phyloP scores from a whole-genome alignment of 768 basidiomycete genomes.

The Tulasnella sp. region DNA sequence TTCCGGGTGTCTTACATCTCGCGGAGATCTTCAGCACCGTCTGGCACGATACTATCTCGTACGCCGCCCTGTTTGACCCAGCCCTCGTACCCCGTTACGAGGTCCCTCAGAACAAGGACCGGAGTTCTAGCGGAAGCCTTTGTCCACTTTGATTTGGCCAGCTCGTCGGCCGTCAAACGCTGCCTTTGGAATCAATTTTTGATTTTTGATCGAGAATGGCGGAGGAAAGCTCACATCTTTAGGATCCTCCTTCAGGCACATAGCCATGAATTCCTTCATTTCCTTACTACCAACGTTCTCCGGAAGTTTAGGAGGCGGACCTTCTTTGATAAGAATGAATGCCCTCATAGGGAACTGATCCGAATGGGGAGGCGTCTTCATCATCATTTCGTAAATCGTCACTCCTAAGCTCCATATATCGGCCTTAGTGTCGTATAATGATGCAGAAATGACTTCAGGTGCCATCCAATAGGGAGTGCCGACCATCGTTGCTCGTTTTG shows the following conservation, averaged over 20 bases:
- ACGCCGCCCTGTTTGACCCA: conserved; percentile 61
- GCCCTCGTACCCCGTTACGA: conserved; percentile 68
- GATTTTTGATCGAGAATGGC: conserved; percentile 10
- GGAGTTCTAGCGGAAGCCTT: conserved; percentile 60
- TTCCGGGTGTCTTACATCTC: background rate
- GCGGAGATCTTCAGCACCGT: background rate
- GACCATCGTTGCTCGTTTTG: conserved; percentile 92
- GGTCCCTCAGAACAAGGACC: conserved; percentile 64
- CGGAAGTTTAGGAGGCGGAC: conserved; percentile 68
- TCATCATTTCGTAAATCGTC: conserved; percentile 91
- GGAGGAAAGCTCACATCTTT: conserved; percentile 48
- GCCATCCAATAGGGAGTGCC: conserved; percentile 99
- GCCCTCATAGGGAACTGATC: conserved; percentile 76
- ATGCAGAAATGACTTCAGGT: conserved; percentile 80
- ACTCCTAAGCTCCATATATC: conserved; percentile 99
- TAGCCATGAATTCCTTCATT: conserved; percentile 79
- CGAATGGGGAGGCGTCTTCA: conserved; percentile 90
- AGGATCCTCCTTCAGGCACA: conserved; percentile 75
- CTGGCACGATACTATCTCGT: conserved; percentile 55
- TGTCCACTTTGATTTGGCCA: conserved; percentile 80
- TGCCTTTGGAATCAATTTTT: conserved; percentile 29
- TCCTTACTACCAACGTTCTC: conserved; percentile 77
- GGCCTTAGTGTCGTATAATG: conserved; percentile 94
- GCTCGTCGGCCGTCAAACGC: conserved; percentile 85
- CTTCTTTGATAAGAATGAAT: conserved; percentile 80